Evolutionary conservation across 2,329 filamentous ascomycete species (phyloP), one percentile per base, ranked within the genome.

Genomic region (Aspergillus ibericus): DNA sequence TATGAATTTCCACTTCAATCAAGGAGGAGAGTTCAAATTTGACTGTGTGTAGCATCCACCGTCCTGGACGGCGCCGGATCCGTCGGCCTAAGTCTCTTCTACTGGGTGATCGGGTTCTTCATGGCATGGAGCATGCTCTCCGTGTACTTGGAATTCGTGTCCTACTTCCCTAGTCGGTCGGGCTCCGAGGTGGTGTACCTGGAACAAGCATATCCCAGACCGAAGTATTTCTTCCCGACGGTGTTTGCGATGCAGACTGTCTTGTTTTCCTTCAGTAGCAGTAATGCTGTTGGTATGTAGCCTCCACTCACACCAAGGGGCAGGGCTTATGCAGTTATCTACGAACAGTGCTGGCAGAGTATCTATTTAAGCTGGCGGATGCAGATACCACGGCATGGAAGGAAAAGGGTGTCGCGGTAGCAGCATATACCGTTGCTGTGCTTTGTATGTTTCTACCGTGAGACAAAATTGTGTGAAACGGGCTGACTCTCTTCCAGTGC

Each of bases 141-240:
- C 0, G 81, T 87, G 0, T 89, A 89, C 57, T 81, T 89, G 8
- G 87, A 90, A 66, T 82, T 84, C 13, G 82, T 85, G 0, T 80
- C 84, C 1, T 89, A 86, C 61, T 90, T 89, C 59, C 86, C 87
- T 0, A 88, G 83, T 66, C 82, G 87, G 7, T 88, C 84, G 1
- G 87, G 87, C 0, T 82, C 82, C 0, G 85, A 90, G 65, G 86
- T 88, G 0, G 87, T 88, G 0, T 90, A 88, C 63, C 79, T 90
- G 0, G 87, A 90, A 63, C 87, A 90, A 66, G 84, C 85, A 0
- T 90, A 83, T 61, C 86, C 86, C 1, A 79, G 85, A 1, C 88
- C 87, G 0, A 82, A 79, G 55, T 87, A 85, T 67, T 80, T 90
- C 59, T 84, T 90, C 50, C 85, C 87, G 0, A 84, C 84, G 0